A percentile compares a stretch with the other conserved stretches of the same genome.
phyloP scores from a whole-genome alignment of 495 filamentous ascomycete genomes.

The Elasticomyces elasticus region DNA sequence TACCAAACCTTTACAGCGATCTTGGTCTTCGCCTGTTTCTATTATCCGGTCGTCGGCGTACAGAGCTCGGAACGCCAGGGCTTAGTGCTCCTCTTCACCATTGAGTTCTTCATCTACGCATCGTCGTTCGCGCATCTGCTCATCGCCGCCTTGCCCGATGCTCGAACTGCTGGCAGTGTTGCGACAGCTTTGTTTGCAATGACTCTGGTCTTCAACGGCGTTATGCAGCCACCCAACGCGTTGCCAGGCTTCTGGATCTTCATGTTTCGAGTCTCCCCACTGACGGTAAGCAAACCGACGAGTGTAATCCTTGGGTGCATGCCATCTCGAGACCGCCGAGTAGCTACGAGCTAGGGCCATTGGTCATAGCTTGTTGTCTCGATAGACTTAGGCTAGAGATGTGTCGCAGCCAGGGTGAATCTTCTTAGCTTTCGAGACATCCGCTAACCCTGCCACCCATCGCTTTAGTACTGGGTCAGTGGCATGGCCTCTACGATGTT shows the following conservation, averaged over 20 bases:
- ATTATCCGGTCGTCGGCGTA: constrained; percentile 40
- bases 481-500: constrained; percentile 9
- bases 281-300: too few relatives aligned
- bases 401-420: too few relatives aligned
- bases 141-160: constrained; percentile 15
- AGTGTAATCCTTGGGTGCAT: too few relatives aligned
- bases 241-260: constrained; percentile 21
- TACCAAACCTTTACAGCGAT: constrained; percentile 43
- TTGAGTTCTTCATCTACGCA: constrained; percentile 40
- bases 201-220: constrained; percentile 45
- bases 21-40: constrained; percentile 44
- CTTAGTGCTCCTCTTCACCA: constrained; percentile 51
- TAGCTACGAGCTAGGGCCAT: too few relatives aligned
- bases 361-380: too few relatives aligned
- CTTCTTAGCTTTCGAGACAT: too few relatives aligned
- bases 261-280: too few relatives aligned
- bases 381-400: too few relatives aligned
- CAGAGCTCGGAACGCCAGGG: constrained; percentile 43
- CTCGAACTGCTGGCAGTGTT: constrained; percentile 10
- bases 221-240: constrained; percentile 50
- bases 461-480: constrained; percentile 50
- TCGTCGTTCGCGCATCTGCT: constrained; percentile 13
- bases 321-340: too few relatives aligned
- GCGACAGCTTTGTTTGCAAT: constrained; percentile 35
- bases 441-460: too few relatives aligned